phyloP scores from a whole-genome alignment of 768 basidiomycete species.

The Boletus sp. region DNA sequence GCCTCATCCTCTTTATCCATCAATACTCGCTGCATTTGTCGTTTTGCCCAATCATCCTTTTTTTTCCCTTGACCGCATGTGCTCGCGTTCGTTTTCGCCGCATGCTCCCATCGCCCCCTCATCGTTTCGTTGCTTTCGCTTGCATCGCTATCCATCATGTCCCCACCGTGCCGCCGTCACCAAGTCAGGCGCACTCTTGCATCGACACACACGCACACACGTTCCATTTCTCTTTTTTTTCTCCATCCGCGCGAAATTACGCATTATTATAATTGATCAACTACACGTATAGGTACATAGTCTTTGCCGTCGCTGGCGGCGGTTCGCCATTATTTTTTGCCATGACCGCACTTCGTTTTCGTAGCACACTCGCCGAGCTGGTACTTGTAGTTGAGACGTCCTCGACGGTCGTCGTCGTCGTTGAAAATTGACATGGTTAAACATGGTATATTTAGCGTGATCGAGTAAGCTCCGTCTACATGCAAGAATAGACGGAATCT shows the following conservation, averaged over 20 bases:
- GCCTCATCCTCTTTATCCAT: constrained; percentile 10
- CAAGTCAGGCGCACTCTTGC: constrained; percentile 10
- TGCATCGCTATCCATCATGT: constrained; percentile 27
- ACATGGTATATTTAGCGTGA: not conserved
- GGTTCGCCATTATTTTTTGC: constrained; percentile 3
- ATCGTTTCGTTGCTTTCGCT: constrained; percentile 10
- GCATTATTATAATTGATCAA: constrained; percentile 31
- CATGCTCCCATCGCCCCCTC: not conserved
- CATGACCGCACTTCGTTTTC: constrained; percentile 13
- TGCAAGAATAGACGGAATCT: too few species aligned
- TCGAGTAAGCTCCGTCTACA: not conserved
- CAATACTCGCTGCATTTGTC: constrained; percentile 9
- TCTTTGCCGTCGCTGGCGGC: constrained; percentile 24
- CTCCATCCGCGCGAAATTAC: constrained; percentile 12
- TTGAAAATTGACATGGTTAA: constrained; percentile 8
- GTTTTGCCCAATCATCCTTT: constrained; percentile 5
- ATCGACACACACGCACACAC: constrained; percentile 14
- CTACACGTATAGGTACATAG: constrained; percentile 29
- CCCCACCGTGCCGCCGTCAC: constrained; percentile 4
- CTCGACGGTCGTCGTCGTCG: constrained; percentile 21
- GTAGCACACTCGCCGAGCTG: constrained; percentile 14
- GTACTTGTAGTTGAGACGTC: constrained; percentile 8
- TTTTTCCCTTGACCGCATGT: not conserved
- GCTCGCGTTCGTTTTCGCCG: constrained; percentile 13
- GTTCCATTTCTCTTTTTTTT: not conserved